Conservation (phyloP, 129 eudicot genomes). For the Ambrosia trifida region DNA sequence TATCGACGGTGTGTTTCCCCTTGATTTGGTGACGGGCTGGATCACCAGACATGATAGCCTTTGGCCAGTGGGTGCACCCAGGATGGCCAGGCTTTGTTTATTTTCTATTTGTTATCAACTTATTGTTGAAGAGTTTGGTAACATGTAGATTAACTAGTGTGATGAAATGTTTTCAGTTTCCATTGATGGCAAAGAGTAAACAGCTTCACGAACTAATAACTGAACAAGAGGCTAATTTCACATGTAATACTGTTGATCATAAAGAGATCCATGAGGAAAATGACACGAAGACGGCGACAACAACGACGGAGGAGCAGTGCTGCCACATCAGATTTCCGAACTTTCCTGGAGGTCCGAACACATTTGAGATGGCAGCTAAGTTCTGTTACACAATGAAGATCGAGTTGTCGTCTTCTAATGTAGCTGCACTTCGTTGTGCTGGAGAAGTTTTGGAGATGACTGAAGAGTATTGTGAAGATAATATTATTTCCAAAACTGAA, state of each 20-base stretch:
- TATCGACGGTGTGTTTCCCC: too few species aligned
- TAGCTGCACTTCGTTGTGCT: conserved; percentile 87
- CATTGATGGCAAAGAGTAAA: conserved; percentile 82
- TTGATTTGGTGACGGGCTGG: background rate
- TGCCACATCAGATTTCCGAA: conserved; percentile 57
- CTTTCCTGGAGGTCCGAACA: conserved; percentile 88
- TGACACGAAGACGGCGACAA: background rate
- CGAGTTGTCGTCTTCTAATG: conserved; percentile 67
- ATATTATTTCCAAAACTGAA: conserved; percentile 73
- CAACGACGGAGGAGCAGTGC: conserved; percentile 20
- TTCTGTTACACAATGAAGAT: conserved; percentile 84
- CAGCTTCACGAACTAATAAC: conserved; percentile 82
- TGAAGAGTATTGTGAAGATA: conserved; percentile 70
- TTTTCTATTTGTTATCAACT: background rate
- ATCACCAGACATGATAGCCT: too few species aligned
- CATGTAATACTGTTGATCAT: conserved; percentile 7
- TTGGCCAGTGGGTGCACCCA: too few species aligned
- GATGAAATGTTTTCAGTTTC: conserved; percentile 61
- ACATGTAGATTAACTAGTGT: background rate
- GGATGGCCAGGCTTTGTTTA: too few species aligned
- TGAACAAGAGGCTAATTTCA: conserved; percentile 55
- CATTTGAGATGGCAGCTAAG: conserved; percentile 89
- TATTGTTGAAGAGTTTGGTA: background rate
- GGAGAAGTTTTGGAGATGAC: conserved; percentile 81
- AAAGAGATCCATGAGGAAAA: conserved; percentile 41